phyloP scores from a whole-genome alignment of 345 rosid species.

The Euclidium syriacum region DNA sequence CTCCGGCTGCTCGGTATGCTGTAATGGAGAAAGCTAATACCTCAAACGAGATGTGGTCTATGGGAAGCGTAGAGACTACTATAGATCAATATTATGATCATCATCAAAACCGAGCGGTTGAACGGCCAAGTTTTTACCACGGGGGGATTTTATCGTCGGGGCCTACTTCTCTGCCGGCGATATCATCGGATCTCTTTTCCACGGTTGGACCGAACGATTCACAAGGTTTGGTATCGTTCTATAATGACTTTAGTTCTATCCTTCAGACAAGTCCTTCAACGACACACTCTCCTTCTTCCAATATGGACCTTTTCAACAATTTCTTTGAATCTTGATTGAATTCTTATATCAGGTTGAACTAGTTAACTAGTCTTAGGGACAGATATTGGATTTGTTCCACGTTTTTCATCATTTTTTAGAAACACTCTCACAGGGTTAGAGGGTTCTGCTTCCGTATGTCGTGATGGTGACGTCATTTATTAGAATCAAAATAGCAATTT shows the following conservation, averaged over 20 bases:
- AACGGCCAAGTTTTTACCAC: conserved; percentile 37
- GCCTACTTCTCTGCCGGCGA: conserved; percentile 55
- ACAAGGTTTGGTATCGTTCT: conserved; percentile 26
- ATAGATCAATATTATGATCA: conserved; percentile 15
- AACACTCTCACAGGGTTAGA: not conserved
- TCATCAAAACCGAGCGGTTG: conserved; percentile 29
- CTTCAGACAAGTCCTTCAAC: conserved; percentile 59
- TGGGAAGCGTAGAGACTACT: conserved; percentile 27
- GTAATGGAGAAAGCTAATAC: conserved; percentile 48
- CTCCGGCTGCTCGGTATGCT: conserved; percentile 78
- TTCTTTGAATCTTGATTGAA: conserved; percentile 47
- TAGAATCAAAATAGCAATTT: conserved; percentile 16
- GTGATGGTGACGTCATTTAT: conserved; percentile 14
- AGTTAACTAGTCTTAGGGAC: not conserved
- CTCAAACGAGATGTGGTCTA: conserved; percentile 27
- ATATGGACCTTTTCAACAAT: conserved; percentile 60
- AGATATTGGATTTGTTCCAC: not conserved
- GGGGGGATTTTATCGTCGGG: conserved; percentile 73
- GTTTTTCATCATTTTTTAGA: conserved; percentile 7
- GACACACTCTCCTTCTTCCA: conserved; percentile 37
- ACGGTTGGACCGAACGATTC: conserved; percentile 26
- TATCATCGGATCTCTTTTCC: conserved; percentile 64
- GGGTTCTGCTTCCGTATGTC: not conserved
- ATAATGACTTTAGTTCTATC: conserved; percentile 45
- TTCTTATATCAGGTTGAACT: conserved; percentile 1